Evolutionary conservation across 1,139 yeast species (phyloP), one percentile per base, ranked within the genome.

Genomic region (Geotrichum bryndzae): DNA sequence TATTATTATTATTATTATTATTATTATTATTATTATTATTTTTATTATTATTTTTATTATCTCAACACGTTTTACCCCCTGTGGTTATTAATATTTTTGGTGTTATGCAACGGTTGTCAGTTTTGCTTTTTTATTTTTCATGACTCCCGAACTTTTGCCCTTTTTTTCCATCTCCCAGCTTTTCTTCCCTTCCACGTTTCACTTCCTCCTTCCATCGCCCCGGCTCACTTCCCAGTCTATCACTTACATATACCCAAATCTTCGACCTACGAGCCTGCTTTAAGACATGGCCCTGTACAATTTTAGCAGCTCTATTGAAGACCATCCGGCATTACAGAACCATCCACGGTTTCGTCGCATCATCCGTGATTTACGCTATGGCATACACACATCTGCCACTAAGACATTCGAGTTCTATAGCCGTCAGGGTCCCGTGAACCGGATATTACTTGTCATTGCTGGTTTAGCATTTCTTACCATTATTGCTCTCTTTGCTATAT

Each of bases 401-500:
- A 51, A 38, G 18, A 29, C 31, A 18, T 25, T 31, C 38, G 52
- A 41, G 13, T 58, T 58, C 45, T 58, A 58, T 51, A 27, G 22
- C 5, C 41, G 58, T 4, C 61, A 58, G 35, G 13, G 51, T 6
- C 51, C 52, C 25, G n/a, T 54, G 8, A 29, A 22, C 7, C 29
- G 50, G 23, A 31, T 27, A 23, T 35, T 58, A n/a, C 25, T 58
- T 48, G 27, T 54, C 18, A 4, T 50, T 15, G 61, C 55, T 31
- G 54, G 25, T 48, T 22, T 33, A 2, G 64, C 64, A 18, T 33
- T 51, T 4, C 18, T 61, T 1, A 46, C 59, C 13, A 72, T 69
- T 2, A 62, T 64, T 7, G 54, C 68, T 27, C 70, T 68, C 10
- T 71, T 77, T 53, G 59, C 84, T 25, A 71, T 84, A 1, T 84